Conservation (phyloP, 2,329 filamentous ascomycete genomes). For the Trichoderma hamatum region DNA sequence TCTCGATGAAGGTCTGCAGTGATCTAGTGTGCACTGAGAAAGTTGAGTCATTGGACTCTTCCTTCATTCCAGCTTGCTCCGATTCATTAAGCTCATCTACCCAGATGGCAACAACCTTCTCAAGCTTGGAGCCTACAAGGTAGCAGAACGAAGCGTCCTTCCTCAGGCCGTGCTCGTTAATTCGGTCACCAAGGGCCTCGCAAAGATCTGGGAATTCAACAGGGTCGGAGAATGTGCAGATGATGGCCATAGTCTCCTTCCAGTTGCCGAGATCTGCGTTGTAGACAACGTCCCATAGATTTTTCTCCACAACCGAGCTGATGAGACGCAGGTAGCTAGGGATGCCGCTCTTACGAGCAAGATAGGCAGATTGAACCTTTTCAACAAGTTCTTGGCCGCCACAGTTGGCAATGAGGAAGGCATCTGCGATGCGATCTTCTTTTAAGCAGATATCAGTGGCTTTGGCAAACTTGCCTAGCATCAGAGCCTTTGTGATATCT, state of each 20-base stretch:
- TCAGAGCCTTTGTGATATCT: slow-evolving; percentile 81
- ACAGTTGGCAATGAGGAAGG: slow-evolving; percentile 97
- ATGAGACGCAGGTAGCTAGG: slow-evolving; percentile 92
- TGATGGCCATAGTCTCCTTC: slow-evolving; percentile 95
- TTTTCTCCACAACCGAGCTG: slow-evolving; percentile 91
- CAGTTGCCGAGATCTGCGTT: slow-evolving; percentile 91
- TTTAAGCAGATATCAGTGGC: slow-evolving; percentile 87
- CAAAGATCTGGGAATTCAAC: slow-evolving; percentile 93
- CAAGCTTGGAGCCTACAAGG: slow-evolving; percentile 90
- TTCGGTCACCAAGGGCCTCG: slow-evolving; percentile 88
- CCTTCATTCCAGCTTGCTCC: slow-evolving; percentile 73
- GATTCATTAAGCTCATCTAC: slow-evolving; percentile 83
- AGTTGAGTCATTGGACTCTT: slow-evolving; percentile 70
- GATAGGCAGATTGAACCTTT: slow-evolving; percentile 89
- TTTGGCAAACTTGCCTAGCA: slow-evolving; percentile 87
- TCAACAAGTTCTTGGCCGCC: slow-evolving; percentile 91
- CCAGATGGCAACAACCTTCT: slow-evolving; percentile 97
- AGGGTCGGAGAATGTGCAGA: slow-evolving; percentile 93
- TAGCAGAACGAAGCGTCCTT: slow-evolving; percentile 98
- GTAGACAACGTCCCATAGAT: slow-evolving; percentile 96
- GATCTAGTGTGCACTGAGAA: slow-evolving; percentile 91
- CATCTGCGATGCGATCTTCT: slow-evolving; percentile 89
- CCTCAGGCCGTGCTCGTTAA: slow-evolving; percentile 74
- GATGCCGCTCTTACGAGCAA: slow-evolving; percentile 77
- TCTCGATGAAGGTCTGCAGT: slow-evolving; percentile 94